Conservation (phyloP, 306 rosid species). For the Cicer yamashitae region DNA sequence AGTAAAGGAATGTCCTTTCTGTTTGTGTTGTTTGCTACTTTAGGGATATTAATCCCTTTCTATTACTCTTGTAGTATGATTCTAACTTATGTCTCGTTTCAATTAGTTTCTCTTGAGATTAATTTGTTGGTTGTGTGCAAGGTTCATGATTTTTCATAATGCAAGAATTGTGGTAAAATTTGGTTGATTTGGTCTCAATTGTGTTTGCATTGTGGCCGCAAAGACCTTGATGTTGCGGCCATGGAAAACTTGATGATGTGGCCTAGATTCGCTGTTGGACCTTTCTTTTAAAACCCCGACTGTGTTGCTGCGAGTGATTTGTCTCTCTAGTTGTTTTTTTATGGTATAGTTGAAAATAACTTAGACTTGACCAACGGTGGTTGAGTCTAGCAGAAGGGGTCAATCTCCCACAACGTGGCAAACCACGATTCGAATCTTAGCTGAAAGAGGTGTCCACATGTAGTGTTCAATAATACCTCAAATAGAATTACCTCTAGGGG, state of each 20-base stretch:
- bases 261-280: neutral
- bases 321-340: constrained; percentile 2
- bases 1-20: neutral
- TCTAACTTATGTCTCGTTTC: constrained; percentile 3
- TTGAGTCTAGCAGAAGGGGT: no score
- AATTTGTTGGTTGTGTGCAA: neutral
- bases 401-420: no score
- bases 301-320: neutral
- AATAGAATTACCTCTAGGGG: no score
- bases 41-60: neutral
- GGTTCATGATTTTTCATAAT: neutral
- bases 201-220: neutral
- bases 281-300: neutral
- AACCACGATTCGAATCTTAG: no score
- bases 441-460: no score
- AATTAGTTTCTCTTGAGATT: neutral
- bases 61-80: neutral
- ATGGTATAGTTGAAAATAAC: constrained; percentile 6
- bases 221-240: neutral
- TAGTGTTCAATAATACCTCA: no score
- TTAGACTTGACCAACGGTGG: neutral
- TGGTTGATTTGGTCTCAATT: neutral
- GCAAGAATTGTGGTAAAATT: neutral
- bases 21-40: neutral
- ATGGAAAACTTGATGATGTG: neutral